Evolutionary conservation across 371 early-diverging fungal genomes (phyloP).

Genomic region (Rhizopus delemar): DNA sequence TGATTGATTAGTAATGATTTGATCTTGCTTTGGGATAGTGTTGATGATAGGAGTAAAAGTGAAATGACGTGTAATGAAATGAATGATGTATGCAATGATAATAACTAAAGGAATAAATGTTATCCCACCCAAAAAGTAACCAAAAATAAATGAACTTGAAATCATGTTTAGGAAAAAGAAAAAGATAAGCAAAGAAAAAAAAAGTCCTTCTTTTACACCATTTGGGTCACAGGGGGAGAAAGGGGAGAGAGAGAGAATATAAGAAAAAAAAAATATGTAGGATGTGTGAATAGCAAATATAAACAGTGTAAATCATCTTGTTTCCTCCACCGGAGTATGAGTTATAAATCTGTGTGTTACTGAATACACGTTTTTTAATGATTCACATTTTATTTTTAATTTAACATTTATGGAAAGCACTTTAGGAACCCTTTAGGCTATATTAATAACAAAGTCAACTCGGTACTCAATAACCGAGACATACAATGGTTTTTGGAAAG

Average conservation of each 20-base stretch:
- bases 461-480: too few relatives aligned
- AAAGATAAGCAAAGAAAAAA: slow-evolving; percentile 10
- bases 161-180: slow-evolving; percentile 7
- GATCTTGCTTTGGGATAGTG: slow-evolving; percentile 3
- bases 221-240: background rate
- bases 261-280: background rate
- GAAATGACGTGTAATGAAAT: background rate
- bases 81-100: slow-evolving; percentile 3
- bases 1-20: slow-evolving; percentile 14
- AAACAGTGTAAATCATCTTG: too few relatives aligned
- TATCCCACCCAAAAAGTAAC: slow-evolving; percentile 41
- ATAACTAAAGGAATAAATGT: slow-evolving; percentile 42
- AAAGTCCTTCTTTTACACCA: background rate
- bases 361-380: too few relatives aligned
- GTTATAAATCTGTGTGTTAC: too few relatives aligned
- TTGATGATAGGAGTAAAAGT: background rate
- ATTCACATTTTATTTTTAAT: too few relatives aligned
- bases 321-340: too few relatives aligned
- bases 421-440: too few relatives aligned
- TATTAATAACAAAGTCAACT: too few relatives aligned
- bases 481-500: too few relatives aligned
- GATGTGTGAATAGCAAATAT: too few relatives aligned
- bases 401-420: too few relatives aligned
- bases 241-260: slow-evolving; percentile 1
- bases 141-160: slow-evolving; percentile 13